These are phyloP conservation scores for Colletotrichum sp. DNA, from an alignment of 2,329 filamentous ascomycete species.

Conservation along the genomic window DNA sequence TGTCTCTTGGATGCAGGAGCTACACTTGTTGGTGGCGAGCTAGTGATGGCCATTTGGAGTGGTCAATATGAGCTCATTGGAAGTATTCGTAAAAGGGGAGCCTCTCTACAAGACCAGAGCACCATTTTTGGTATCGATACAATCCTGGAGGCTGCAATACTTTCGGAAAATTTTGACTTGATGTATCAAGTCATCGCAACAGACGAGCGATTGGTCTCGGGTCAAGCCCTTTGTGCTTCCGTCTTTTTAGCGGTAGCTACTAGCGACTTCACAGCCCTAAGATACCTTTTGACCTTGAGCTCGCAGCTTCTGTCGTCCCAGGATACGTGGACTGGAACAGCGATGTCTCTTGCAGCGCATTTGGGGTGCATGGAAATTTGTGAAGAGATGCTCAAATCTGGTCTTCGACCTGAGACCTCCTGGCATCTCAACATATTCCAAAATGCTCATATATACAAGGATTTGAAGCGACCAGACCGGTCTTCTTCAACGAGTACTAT, in stretches of 20 bases:
- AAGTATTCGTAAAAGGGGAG: neutral
- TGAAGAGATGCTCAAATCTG: no score
- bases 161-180: accelerated
- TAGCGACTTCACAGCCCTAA: accelerated
- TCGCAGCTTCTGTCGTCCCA: accelerated
- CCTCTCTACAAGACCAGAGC: neutral
- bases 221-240: accelerated
- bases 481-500: no score
- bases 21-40: neutral
- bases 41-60: neutral
- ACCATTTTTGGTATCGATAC: neutral
- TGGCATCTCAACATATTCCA: no score
- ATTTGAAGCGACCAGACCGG: no score
- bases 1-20: neutral
- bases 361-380: neutral
- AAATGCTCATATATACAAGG: no score
- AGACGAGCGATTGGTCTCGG: accelerated
- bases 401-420: neutral
- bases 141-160: neutral
- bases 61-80: neutral
- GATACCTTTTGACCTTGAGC: accelerated
- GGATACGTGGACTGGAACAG: neutral
- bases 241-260: accelerated
- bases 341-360: accelerated
- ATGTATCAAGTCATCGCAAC: neutral